Evolutionary conservation across 1,284 basidiomycete species (phyloP), one percentile per base, ranked within the genome.

Genomic region (Mycena sp.): DNA sequence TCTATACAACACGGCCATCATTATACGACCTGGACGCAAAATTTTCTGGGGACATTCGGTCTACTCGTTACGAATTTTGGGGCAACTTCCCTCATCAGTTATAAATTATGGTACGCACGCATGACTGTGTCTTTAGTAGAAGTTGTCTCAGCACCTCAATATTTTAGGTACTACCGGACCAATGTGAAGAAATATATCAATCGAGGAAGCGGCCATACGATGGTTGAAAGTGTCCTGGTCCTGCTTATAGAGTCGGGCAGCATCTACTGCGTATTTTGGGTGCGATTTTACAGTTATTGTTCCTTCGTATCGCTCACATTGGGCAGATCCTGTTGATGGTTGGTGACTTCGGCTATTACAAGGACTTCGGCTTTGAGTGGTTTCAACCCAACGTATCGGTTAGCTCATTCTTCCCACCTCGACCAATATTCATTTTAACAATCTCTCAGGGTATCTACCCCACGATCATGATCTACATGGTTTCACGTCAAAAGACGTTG

Each of bases 401-500:
- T 54, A 48, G 63, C 26, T n/a, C 23, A 45, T 21, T 19, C 19
- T 28, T 17, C 23, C 12, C 7, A n/a, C 3, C 29, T 11, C 21
- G 16, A 14, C 29, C 21, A 6, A 14, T 17, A 28, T 43, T 21
- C 32, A 17, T n/a, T 35, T 4, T 23, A 61, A 29, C 2, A 3
- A 21, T 26, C 4, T 19, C 10, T 6, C 16, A 65, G 64, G 59
- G 64, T 25, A 46, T 64, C 16, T 67, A 67, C 21, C 62, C 65
- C 1, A 67, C 65, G 7, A 54, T 64, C 17, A 64, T 67, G 4
- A 64, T 67, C 21, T 61, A 58, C 49, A 64, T 63, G 65, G 65
- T 64, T 25, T 66, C 64, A n/a, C 64, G 64, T 17, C 37, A 66
- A 32, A 63, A 62, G 64, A 66, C 59, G 64, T 32, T 66, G 37